Conservation (phyloP, 148 eudicot species). For the Linanthus parryae region DNA sequence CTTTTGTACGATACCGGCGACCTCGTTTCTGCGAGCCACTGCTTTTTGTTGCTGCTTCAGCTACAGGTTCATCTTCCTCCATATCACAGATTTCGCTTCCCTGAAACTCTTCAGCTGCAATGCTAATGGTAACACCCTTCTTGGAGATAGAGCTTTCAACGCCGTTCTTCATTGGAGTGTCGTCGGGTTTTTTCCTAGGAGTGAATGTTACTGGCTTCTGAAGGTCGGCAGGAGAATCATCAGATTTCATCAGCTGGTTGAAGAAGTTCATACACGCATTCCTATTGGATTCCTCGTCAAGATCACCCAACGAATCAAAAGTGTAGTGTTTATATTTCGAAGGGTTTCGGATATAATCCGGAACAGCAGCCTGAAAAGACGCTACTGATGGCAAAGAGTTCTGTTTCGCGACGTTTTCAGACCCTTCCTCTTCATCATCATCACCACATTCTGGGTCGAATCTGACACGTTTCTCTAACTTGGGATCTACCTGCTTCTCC, state of each 20-base stretch:
- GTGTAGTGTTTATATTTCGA: slow-evolving; percentile 61
- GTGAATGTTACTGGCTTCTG: slow-evolving; percentile 33
- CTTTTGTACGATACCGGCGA: slow-evolving; percentile 58
- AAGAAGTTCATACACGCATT: slow-evolving; percentile 36
- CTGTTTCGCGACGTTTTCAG: slow-evolving; percentile 13
- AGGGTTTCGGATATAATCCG: slow-evolving; percentile 67
- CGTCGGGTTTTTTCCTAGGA: slow-evolving; percentile 28
- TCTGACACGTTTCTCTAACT: slow-evolving; percentile 49
- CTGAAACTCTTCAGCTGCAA: slow-evolving; percentile 12
- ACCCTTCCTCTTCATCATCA: slow-evolving; percentile 19
- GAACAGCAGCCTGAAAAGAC: slow-evolving; percentile 29
- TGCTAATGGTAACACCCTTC: not conserved
- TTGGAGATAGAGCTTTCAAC: slow-evolving; percentile 7
- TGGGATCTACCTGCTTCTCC: slow-evolving; percentile 27
- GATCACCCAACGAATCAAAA: slow-evolving; percentile 29
- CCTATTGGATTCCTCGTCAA: slow-evolving; percentile 41
- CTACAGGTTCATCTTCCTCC: slow-evolving; percentile 63
- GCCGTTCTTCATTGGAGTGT: slow-evolving; percentile 2
- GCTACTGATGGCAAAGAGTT: slow-evolving; percentile 9
- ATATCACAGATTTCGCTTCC: slow-evolving; percentile 42
- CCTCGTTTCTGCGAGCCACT: slow-evolving; percentile 27
- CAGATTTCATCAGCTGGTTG: slow-evolving; percentile 20
- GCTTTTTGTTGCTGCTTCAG: slow-evolving; percentile 10
- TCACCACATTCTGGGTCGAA: slow-evolving; percentile 35
- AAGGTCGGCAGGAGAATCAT: slow-evolving; percentile 13